Percentiles rank a stretch among this genome's conserved stretches.
Evolutionary conservation across 176 grass and related monocot genomes (phyloP).

Genomic region (Pontederia paniculata): DNA sequence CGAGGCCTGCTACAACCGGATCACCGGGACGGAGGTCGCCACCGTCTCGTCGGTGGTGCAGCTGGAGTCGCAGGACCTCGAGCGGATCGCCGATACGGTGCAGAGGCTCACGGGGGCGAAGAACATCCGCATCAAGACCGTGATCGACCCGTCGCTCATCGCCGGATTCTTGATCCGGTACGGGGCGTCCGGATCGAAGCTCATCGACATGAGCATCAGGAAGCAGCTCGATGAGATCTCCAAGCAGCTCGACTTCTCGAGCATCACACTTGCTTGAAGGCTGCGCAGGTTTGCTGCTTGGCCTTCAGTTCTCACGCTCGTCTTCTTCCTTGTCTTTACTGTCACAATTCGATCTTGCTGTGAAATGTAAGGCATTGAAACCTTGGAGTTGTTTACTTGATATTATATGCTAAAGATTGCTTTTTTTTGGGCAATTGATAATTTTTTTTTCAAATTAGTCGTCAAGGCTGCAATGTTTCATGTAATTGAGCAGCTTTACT

Average conservation of each 20-base stretch:
- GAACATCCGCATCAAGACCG: slow-evolving; percentile 75
- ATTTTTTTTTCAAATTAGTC: too few relatives aligned
- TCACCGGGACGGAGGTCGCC: slow-evolving; percentile 65
- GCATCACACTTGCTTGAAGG: slow-evolving; percentile 21
- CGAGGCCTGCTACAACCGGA: slow-evolving; percentile 55
- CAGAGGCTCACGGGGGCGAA: slow-evolving; percentile 54
- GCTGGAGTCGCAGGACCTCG: slow-evolving; percentile 76
- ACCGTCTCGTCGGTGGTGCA: slow-evolving; percentile 64
- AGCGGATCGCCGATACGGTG: slow-evolving; percentile 72
- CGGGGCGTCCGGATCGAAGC: slow-evolving; percentile 41
- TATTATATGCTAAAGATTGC: too few relatives aligned
- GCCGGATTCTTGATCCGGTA: slow-evolving; percentile 78
- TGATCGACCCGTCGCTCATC: slow-evolving; percentile 52
- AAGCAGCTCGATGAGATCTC: slow-evolving; percentile 78
- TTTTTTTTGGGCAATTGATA: too few relatives aligned
- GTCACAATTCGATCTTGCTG: too few relatives aligned
- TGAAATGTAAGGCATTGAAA: too few relatives aligned
- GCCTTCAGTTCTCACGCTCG: too few relatives aligned
- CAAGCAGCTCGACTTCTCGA: slow-evolving; percentile 38
- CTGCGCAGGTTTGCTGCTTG: too few relatives aligned
- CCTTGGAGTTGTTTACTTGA: too few relatives aligned
- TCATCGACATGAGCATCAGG: slow-evolving; percentile 75
- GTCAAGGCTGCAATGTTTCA: too few relatives aligned
- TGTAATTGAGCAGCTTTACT: too few relatives aligned
- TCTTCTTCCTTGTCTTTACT: too few relatives aligned